phyloP scores from a whole-genome alignment of 129 eudicot species.

The Cynara cardunculus region DNA sequence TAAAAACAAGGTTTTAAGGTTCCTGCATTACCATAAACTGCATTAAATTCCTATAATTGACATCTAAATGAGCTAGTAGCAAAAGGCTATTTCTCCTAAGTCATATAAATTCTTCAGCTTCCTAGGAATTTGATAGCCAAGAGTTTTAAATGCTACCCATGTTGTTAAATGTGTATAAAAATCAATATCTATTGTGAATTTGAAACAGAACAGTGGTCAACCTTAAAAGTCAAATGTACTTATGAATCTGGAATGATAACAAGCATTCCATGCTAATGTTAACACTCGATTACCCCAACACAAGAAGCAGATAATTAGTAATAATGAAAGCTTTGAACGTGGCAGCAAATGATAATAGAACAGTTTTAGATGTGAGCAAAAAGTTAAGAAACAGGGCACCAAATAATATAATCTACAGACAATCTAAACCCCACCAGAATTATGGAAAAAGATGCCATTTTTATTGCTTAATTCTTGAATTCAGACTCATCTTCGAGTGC shows the following conservation, averaged over 20 bases:
- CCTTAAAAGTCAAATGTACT: constrained; percentile 10
- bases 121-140: neutral
- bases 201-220: neutral
- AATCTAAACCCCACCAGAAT: constrained; percentile 14
- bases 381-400: constrained; percentile 8
- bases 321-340: constrained; percentile 13
- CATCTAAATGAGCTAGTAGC: neutral
- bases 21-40: constrained; percentile 40
- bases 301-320: constrained; percentile 10
- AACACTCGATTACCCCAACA: constrained; percentile 2
- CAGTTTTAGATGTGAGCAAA: constrained; percentile 4
- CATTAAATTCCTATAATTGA: neutral
- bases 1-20: constrained; percentile 50
- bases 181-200: neutral
- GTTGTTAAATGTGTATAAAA: neutral
- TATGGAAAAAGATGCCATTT: constrained; percentile 12
- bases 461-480: constrained; percentile 6
- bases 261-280: neutral
- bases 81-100: neutral
- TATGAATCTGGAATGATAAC: constrained; percentile 9
- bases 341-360: neutral
- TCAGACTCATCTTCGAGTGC: constrained; percentile 6
- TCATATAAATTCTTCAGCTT: neutral
- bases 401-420: constrained; percentile 10
- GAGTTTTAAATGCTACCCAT: constrained; percentile 6